Conservation (phyloP, 768 basidiomycete species). For the Naganishia kalamii region DNA sequence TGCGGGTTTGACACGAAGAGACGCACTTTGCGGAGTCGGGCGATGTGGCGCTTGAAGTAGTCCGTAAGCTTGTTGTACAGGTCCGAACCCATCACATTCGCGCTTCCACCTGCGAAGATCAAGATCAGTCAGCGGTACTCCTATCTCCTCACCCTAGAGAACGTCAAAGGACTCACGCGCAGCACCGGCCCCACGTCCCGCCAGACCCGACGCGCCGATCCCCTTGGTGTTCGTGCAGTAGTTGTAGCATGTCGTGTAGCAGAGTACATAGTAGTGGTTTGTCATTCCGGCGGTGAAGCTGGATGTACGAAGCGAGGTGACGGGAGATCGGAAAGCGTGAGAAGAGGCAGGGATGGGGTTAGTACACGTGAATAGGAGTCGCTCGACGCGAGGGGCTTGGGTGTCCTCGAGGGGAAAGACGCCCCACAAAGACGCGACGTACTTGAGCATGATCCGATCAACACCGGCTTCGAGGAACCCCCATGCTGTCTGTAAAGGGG, state of each 20-base stretch:
- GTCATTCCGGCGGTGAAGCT: slow-evolving; percentile 46
- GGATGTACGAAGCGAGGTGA: not conserved
- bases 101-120: slow-evolving; percentile 55
- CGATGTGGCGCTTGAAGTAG: slow-evolving; percentile 81
- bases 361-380: not conserved
- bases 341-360: not conserved
- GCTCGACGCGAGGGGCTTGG: not conserved
- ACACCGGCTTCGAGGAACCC: slow-evolving; percentile 51
- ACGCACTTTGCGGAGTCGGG: slow-evolving; percentile 58
- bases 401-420: too few relatives aligned
- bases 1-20: not conserved
- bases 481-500: slow-evolving; percentile 36
- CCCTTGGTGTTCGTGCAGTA: slow-evolving; percentile 78
- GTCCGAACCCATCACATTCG: slow-evolving; percentile 95
- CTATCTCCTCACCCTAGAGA: not conserved
- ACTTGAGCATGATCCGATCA: slow-evolving; percentile 48
- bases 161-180: not conserved
- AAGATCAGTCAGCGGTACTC: not conserved
- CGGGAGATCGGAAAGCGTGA: not conserved
- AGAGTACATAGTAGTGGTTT: slow-evolving; percentile 48
- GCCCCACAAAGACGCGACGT: slow-evolving; percentile 26
- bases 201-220: slow-evolving; percentile 41
- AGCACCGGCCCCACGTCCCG: not conserved
- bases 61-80: slow-evolving; percentile 88
- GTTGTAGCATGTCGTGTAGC: slow-evolving; percentile 93